phyloP scores from a whole-genome alignment of 257 asterid species.

The Penstemon eatonii region DNA sequence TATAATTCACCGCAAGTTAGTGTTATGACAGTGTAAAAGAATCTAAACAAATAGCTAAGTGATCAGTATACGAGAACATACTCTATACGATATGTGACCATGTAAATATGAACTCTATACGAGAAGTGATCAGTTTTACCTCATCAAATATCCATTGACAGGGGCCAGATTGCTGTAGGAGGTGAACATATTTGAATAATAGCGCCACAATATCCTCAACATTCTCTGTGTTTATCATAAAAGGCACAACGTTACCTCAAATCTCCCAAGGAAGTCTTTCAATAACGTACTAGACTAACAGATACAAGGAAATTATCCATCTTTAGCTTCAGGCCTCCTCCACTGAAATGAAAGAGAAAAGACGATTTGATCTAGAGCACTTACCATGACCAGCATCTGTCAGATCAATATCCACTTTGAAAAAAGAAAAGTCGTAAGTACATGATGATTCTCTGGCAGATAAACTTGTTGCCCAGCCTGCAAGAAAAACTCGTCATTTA shows the following conservation, averaged over 20 bases:
- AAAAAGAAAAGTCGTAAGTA: constrained; percentile 69
- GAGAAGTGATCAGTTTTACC: constrained; percentile 43
- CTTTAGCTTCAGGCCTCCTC: constrained; percentile 14
- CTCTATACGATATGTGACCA: not conserved
- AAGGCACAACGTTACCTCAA: not conserved
- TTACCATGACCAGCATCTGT: constrained; percentile 95
- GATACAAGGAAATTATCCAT: not conserved
- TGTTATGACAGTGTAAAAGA: too few relatives aligned
- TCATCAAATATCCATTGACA: constrained; percentile 91
- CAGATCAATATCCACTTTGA: constrained; percentile 70
- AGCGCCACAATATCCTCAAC: constrained; percentile 83
- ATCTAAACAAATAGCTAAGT: too few relatives aligned
- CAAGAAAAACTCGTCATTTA: constrained; percentile 1
- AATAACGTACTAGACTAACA: not conserved
- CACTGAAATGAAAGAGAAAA: constrained; percentile 14
- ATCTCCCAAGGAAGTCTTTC: not conserved
- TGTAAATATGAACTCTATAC: too few relatives aligned
- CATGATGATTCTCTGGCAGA: constrained; percentile 95
- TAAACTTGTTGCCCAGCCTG: constrained; percentile 98
- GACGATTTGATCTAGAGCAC: constrained; percentile 27
- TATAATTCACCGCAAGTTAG: too few relatives aligned
- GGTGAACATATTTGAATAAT: constrained; percentile 71
- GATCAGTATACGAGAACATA: too few relatives aligned
- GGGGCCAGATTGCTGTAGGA: constrained; percentile 80
- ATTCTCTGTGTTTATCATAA: constrained; percentile 63